Base-by-base conservation (phyloP, 805 yeast genomes). In the Clavispora vitiphila region DNA sequence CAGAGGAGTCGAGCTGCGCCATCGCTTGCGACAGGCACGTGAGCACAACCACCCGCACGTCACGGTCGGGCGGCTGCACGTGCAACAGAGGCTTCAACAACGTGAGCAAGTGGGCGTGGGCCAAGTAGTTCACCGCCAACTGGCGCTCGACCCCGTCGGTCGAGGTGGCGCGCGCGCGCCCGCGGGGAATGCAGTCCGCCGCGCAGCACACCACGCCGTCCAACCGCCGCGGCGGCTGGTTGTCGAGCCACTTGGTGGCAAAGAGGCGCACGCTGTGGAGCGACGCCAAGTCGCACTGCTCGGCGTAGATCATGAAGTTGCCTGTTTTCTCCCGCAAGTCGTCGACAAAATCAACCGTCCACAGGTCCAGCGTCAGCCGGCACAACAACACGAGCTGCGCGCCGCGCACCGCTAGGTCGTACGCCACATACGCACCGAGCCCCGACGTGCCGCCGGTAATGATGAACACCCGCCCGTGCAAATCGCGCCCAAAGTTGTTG, bases 401-500 rank as follows among this genome's bases (percentile, higher is more conserved):
- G 3, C 99, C 99, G 38, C 78, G 64, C 0, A 50, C 41, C 0
- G 97, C 97, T 53, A 93, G 59, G 24, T 89, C 89, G 27, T 72
- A 69, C 0, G 78, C 93, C 4, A 86, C 74, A 3, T 78, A 75
- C 0, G 91, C 83, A 0, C 99, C 99, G 46, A 88, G 60, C 0
- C 98, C 97, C 1, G 95, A 76, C 0, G 98, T 91, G 2, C 96
- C 99, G n/a, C 99, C 99, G 0, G 93, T 84, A 6, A 86, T 72
- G 16, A 86, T 68, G 53, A 72, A 84, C 4, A 90, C 98, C 55
- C 81, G 80, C 1, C 98, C 97, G 57, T 93, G 96, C 58, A 91
- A 64, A 49, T 89, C 90, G 45, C 97, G 73, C 47, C 87, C 96
- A 96, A 96, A 91, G 0, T 89, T 85, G 63, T 91, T 93, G 16